phyloP scores from a whole-genome alignment of 1,284 basidiomycete genomes.

The Lentinula novae-zelandiae region DNA sequence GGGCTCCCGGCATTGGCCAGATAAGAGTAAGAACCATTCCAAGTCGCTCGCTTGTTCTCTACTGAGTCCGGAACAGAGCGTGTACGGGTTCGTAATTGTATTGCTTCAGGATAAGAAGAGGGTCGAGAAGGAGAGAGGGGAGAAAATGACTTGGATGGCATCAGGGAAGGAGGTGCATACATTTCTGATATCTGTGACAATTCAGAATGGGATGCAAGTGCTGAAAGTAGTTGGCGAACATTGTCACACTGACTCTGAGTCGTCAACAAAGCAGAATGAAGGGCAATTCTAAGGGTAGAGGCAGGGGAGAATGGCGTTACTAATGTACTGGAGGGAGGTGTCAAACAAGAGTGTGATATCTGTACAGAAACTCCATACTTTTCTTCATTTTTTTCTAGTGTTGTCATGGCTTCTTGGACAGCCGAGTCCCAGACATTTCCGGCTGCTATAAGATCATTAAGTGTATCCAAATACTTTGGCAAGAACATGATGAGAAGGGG shows the following conservation, averaged over 20 bases:
- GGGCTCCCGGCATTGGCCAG: slow-evolving; percentile 44
- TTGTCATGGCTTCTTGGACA: slow-evolving; percentile 60
- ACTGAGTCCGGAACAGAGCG: slow-evolving; percentile 23
- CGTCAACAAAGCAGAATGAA: slow-evolving; percentile 67
- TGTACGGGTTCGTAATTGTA: slow-evolving; percentile 19
- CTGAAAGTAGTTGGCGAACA: slow-evolving; percentile 70
- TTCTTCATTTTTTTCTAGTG: slow-evolving; percentile 66
- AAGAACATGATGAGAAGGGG: slow-evolving; percentile 4
- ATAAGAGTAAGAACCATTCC: slow-evolving; percentile 63
- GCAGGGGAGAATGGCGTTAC: slow-evolving; percentile 45
- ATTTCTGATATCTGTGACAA: slow-evolving; percentile 74
- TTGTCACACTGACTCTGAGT: slow-evolving; percentile 77
- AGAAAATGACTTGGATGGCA: slow-evolving; percentile 26
- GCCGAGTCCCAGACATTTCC: slow-evolving; percentile 69
- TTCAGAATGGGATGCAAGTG: slow-evolving; percentile 65
- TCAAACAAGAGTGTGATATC: slow-evolving; percentile 13
- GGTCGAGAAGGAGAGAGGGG: slow-evolving; percentile 26
- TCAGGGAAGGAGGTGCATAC: slow-evolving; percentile 74
- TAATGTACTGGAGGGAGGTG: slow-evolving; percentile 18
- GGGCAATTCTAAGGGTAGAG: slow-evolving; percentile 60
- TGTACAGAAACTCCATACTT: slow-evolving; percentile 35
- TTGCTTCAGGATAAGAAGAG: slow-evolving; percentile 39
- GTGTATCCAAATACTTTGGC: slow-evolving; percentile 52
- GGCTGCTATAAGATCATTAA: slow-evolving; percentile 63
- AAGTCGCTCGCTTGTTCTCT: slow-evolving; percentile 62